Percentiles rank a stretch among this genome's conserved stretches.
phyloP scores from a whole-genome alignment of 2,329 filamentous ascomycete species.

The Calonectria pauciramosa region DNA sequence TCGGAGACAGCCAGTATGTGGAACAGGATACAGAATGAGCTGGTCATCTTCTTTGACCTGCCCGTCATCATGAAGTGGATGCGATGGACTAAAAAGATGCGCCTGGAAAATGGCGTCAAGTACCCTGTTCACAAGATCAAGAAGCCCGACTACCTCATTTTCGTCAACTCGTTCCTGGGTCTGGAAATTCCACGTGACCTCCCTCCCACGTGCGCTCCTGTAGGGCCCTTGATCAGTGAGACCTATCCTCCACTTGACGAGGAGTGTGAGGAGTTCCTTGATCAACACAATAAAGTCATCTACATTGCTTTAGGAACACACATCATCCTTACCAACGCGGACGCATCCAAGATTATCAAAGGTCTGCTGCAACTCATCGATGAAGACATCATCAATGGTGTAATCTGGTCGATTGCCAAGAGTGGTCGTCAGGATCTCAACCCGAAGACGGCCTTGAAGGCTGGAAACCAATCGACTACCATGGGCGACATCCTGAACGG shows the following conservation, averaged over 20 bases:
- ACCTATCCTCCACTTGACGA: constrained; percentile 49
- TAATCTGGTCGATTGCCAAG: constrained; percentile 53
- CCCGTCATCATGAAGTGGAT: constrained; percentile 47
- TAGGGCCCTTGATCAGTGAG: constrained; percentile 57
- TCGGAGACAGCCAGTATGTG: constrained; percentile 55
- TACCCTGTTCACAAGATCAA: constrained; percentile 42
- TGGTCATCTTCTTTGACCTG: constrained; percentile 47
- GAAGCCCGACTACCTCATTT: constrained; percentile 56
- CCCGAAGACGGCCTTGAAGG: not conserved
- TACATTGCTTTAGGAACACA: constrained; percentile 61
- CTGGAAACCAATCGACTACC: constrained; percentile 28
- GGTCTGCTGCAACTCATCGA: constrained; percentile 47
- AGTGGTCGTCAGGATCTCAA: constrained; percentile 23
- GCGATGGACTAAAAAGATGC: constrained; percentile 49
- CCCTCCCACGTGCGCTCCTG: constrained; percentile 53
- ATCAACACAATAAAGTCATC: constrained; percentile 48
- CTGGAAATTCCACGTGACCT: constrained; percentile 57
- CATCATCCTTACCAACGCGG: constrained; percentile 47
- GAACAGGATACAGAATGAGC: constrained; percentile 52
- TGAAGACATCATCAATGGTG: constrained; percentile 51
- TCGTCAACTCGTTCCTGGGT: constrained; percentile 59
- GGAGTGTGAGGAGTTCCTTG: constrained; percentile 47
- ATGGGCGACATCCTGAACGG: constrained; percentile 43
- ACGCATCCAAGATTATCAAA: constrained; percentile 50
- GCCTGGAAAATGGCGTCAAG: constrained; percentile 46